These are phyloP conservation scores for Sporothrix variecibatus DNA, from an alignment of 2,329 filamentous ascomycete species.

Conservation along the genomic window DNA sequence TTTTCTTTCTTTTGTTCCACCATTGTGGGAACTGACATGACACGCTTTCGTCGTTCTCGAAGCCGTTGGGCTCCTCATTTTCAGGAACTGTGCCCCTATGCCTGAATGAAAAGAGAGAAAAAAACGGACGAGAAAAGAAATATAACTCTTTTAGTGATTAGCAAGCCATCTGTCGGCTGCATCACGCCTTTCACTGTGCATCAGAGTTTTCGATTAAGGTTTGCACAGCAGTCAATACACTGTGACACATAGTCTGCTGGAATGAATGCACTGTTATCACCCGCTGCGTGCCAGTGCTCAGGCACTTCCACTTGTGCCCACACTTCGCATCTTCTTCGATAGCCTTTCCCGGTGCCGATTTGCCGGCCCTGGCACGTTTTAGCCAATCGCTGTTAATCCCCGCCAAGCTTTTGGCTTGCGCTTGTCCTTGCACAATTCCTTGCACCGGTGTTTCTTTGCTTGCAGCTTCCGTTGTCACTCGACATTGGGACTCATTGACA, in stretches of 20 bases:
- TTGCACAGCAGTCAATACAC: background rate
- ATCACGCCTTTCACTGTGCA: slow-evolving; percentile 2
- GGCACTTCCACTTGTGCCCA: background rate
- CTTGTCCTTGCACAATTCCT: background rate
- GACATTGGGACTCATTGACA: background rate
- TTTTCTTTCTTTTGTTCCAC: background rate
- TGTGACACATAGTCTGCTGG: no score
- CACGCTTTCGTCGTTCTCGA: background rate
- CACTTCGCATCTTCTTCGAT: background rate
- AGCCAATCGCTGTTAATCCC: background rate
- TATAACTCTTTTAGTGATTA: background rate
- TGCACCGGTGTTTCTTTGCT: background rate
- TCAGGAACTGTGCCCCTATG: background rate
- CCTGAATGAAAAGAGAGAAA: background rate
- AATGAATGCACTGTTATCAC: background rate
- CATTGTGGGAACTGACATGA: background rate
- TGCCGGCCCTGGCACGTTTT: slow-evolving; percentile 8
- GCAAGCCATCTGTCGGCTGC: background rate
- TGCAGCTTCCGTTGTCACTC: background rate
- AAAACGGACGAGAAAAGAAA: background rate
- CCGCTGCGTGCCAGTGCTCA: background rate
- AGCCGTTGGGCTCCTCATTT: background rate
- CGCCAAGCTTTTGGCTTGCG: background rate
- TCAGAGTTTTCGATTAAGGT: background rate
- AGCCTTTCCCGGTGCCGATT: slow-evolving; percentile 24